These are phyloP conservation scores for Dichotomocladium elegans DNA, from an alignment of 371 early-diverging fungal species.

Conservation along the genomic window DNA sequence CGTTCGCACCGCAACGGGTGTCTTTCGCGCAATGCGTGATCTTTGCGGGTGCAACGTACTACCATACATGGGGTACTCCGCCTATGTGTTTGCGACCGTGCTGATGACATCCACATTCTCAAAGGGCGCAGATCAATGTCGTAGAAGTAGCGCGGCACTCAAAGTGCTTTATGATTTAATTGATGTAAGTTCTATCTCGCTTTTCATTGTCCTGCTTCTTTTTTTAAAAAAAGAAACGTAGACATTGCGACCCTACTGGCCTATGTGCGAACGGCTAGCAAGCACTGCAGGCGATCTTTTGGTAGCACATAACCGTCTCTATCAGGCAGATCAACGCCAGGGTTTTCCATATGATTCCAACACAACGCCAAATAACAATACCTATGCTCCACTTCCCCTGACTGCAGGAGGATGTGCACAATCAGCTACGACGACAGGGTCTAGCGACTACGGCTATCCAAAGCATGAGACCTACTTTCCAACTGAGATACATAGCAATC, in stretches of 20 bases:
- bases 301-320: slow-evolving; percentile 33
- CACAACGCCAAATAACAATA: neutral
- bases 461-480: slow-evolving; percentile 2
- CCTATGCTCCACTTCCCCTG: neutral
- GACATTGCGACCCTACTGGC: slow-evolving; percentile 33
- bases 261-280: slow-evolving; percentile 38
- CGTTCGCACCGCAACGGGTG: slow-evolving; percentile 30
- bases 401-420: neutral
- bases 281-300: slow-evolving; percentile 34
- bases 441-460: neutral
- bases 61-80: slow-evolving; percentile 46
- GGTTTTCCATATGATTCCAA: slow-evolving; percentile 8
- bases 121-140: slow-evolving; percentile 24
- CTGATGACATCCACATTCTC: slow-evolving; percentile 45
- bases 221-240: too few species aligned
- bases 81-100: slow-evolving; percentile 43
- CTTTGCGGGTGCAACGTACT: slow-evolving; percentile 32
- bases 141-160: slow-evolving; percentile 27
- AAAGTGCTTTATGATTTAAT: slow-evolving; percentile 20
- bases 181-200: slow-evolving; percentile 10
- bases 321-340: slow-evolving; percentile 16
- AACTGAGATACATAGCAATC: neutral
- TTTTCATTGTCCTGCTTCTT: too few species aligned
- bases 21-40: slow-evolving; percentile 30
- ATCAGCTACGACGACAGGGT: neutral